These are phyloP conservation scores for Blastobotrys serpentis DNA, from an alignment of 1,139 yeast genomes.

Conservation along the genomic window DNA sequence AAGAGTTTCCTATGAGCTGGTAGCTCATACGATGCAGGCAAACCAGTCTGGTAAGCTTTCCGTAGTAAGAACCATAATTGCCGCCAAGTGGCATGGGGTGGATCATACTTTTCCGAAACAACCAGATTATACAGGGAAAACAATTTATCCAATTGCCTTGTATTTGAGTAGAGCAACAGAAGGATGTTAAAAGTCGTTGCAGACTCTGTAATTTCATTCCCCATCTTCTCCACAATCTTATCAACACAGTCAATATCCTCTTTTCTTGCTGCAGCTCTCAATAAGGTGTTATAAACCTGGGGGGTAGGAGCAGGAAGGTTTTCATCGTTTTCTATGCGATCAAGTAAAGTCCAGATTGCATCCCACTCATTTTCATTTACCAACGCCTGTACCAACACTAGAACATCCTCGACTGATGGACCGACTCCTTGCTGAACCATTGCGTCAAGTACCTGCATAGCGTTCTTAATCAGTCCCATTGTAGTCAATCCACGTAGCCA, in stretches of 20 bases:
- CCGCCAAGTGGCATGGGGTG: slow-evolving; percentile 25
- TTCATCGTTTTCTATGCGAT: slow-evolving; percentile 23
- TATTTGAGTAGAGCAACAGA: slow-evolving; percentile 6
- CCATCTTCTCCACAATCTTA: slow-evolving; percentile 18
- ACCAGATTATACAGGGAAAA: slow-evolving; percentile 21
- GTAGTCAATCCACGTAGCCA: slow-evolving; percentile 34
- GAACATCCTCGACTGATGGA: slow-evolving; percentile 24
- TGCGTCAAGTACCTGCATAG: slow-evolving; percentile 29
- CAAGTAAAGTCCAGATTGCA: slow-evolving; percentile 25
- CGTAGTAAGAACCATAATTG: slow-evolving; percentile 31
- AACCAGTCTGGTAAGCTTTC: slow-evolving; percentile 24
- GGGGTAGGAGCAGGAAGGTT: slow-evolving; percentile 23
- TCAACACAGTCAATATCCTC: slow-evolving; percentile 23
- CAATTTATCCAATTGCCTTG: slow-evolving; percentile 22
- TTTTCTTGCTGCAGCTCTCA: slow-evolving; percentile 30
- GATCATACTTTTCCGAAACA: slow-evolving; percentile 9
- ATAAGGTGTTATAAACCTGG: slow-evolving; percentile 28
- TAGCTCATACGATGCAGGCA: slow-evolving; percentile 3
- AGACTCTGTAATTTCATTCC: not conserved
- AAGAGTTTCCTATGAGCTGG: slow-evolving; percentile 21
- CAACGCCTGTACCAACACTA: slow-evolving; percentile 27
- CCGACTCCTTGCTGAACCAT: slow-evolving; percentile 28
- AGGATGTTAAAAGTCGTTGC: slow-evolving; percentile 7
- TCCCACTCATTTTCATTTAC: slow-evolving; percentile 23
- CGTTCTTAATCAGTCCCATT: slow-evolving; percentile 26